These are phyloP conservation scores for Aureobasidium sp. DNA, from an alignment of 2,329 filamentous ascomycete species.

Conservation along the genomic window DNA sequence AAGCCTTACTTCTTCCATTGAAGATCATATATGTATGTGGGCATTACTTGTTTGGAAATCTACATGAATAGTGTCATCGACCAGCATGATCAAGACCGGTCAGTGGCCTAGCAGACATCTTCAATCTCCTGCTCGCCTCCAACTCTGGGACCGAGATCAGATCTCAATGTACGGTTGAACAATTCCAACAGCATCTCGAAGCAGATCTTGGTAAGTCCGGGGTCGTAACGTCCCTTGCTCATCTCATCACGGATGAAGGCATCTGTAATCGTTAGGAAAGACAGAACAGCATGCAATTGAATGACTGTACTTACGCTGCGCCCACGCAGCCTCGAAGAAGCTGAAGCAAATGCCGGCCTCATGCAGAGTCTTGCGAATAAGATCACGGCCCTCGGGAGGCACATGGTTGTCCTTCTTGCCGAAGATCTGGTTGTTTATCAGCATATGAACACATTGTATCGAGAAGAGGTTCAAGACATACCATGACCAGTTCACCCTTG, in stretches of 20 bases:
- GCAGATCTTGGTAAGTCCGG: constrained; percentile 76
- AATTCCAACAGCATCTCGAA: constrained; percentile 86
- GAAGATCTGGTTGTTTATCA: constrained; percentile 53
- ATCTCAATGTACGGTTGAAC: constrained; percentile 70
- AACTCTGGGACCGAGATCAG: constrained; percentile 66
- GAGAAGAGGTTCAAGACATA: constrained; percentile 24
- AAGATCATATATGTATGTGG: neutral
- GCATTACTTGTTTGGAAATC: neutral
- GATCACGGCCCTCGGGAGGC: constrained; percentile 69
- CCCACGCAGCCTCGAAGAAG: constrained; percentile 88
- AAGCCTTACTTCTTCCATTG: too few relatives aligned
- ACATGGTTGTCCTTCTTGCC: constrained; percentile 89
- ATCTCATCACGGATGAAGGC: constrained; percentile 91
- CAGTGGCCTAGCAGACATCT: constrained; percentile 28
- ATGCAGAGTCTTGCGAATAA: constrained; percentile 75
- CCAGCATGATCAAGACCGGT: neutral
- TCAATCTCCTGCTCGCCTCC: constrained; percentile 39
- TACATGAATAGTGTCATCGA: neutral
- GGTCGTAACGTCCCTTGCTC: constrained; percentile 89
- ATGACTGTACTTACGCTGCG: constrained; percentile 56
- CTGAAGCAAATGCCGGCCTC: constrained; percentile 67
- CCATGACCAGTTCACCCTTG: constrained; percentile 71
- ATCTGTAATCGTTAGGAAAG: constrained; percentile 38
- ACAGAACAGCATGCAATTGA: neutral
- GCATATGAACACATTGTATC: constrained; percentile 18